These are phyloP conservation scores for Schrenkiella parvula DNA, from an alignment of 345 rosid genomes.

Conservation along the genomic window DNA sequence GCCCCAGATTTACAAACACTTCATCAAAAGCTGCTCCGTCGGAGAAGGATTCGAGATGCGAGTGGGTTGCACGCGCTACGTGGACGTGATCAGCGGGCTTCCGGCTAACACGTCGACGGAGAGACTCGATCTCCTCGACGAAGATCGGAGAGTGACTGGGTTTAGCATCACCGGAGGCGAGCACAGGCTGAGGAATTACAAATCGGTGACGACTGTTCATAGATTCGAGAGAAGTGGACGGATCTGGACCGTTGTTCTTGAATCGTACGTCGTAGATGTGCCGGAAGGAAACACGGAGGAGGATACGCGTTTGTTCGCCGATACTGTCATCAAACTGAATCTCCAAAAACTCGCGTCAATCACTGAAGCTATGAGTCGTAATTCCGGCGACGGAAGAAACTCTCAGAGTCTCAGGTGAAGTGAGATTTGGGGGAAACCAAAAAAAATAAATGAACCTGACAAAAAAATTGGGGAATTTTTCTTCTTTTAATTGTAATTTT, in stretches of 20 bases:
- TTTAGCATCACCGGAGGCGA: constrained; percentile 76
- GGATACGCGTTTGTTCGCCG: constrained; percentile 82
- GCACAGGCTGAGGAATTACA: constrained; percentile 73
- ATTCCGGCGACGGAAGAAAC: background rate
- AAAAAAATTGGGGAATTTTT: background rate
- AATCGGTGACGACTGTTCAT: constrained; percentile 74
- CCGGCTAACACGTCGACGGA: constrained; percentile 79
- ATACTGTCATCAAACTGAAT: constrained; percentile 72
- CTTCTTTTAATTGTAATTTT: background rate
- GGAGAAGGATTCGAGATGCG: constrained; percentile 38
- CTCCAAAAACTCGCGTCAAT: constrained; percentile 73
- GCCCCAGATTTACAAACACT: constrained; percentile 78
- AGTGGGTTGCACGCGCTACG: constrained; percentile 65
- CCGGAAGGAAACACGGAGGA: constrained; percentile 95
- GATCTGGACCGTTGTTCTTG: constrained; percentile 66
- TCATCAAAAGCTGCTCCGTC: constrained; percentile 62
- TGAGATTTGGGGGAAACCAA: background rate
- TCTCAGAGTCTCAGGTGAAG: constrained; percentile 9
- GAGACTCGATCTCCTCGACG: constrained; percentile 66
- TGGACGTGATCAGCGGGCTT: constrained; percentile 63
- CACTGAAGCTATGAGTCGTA: constrained; percentile 43
- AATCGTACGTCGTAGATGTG: constrained; percentile 76
- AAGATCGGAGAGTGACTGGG: constrained; percentile 53
- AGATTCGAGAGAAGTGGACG: constrained; percentile 30
- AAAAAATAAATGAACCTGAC: background rate